Base-by-base conservation (phyloP, 1,284 basidiomycete species). In the Clitocybe nebularis region DNA sequence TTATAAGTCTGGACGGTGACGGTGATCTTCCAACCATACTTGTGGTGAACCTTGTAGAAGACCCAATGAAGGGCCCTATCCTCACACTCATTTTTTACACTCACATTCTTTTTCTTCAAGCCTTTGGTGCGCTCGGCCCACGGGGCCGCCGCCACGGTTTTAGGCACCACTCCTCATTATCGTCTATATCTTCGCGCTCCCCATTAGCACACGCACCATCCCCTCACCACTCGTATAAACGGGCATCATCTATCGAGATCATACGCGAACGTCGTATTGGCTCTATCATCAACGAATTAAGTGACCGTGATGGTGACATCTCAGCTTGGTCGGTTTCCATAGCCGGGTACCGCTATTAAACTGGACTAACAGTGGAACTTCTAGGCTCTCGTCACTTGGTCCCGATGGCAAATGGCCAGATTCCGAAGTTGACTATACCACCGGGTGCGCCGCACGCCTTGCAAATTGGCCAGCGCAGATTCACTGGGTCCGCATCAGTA, bases 401-500 rank as follows among this genome's bases (percentile, higher is more conserved):
- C 23, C 50, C 6, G 49, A 60, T 47, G 65, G 63, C 11, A 63
- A 63, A 44, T 67, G 65, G 65, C 64, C 65, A n/a, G 61, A 63
- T 36, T 57, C 51, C 37, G 61, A 66, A 49, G 56, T 67, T 14
- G 58, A 67, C 39, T 66, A 66, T 41, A 59, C 63, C 11, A 67
- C 63, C 26, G 65, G 65, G 11, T 67, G 65, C 39, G 53, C 48
- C 14, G 65, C 65, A 10, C 54, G 56, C 20, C 55, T 59, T 13
- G 65, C 64, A 13, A 67, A 61, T 37, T 68, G 66, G 66, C 63
- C 64, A 23, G 64, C 66, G 35, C 62, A 67, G 56, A 55, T 51
- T 1, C 83, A 86, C 52, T 85, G 82, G 81, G 56, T 58, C 20
- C 72, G 81, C n/a, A 67, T 81, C 29, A 63, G 80, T 81, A 53